Percentiles rank a stretch among this genome's conserved stretches.
These are phyloP conservation scores for Sporisorium scitamineum DNA, from an alignment of 1,284 basidiomycete species.

Conservation along the genomic window DNA sequence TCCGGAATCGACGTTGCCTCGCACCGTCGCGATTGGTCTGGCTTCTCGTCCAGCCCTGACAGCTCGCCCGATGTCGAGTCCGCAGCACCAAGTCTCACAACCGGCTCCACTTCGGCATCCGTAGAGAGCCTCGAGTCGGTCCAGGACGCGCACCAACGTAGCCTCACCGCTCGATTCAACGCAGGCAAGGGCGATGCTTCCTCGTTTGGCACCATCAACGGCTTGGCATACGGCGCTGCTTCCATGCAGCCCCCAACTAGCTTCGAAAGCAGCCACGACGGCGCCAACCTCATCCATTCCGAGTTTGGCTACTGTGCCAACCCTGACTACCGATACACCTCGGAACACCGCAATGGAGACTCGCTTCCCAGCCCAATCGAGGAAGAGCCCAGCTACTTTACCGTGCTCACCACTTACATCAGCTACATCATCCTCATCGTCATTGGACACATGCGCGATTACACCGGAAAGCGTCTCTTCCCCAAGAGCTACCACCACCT, in stretches of 20 bases:
- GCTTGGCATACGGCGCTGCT: constrained; percentile 18
- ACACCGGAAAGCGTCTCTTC: constrained; percentile 87
- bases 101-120: constrained; percentile 60
- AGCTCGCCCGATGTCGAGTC: constrained; percentile 50
- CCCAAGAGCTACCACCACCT: constrained; percentile 80
- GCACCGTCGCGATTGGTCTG: constrained; percentile 26
- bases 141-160: constrained; percentile 50
- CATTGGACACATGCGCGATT: constrained; percentile 93
- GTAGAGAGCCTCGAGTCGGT: constrained; percentile 58
- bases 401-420: constrained; percentile 90
- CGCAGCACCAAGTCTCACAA: constrained; percentile 60
- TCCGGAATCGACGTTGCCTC: constrained; percentile 8
- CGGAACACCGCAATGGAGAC: constrained; percentile 72
- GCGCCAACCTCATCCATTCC: constrained; percentile 73
- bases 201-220: constrained; percentile 11
- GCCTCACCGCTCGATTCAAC: constrained; percentile 25
- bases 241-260: constrained; percentile 41
- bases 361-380: constrained; percentile 71
- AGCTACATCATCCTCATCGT: constrained; percentile 73
- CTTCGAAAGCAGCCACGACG: constrained; percentile 48
- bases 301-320: constrained; percentile 88
- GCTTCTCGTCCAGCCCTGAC: constrained; percentile 25
- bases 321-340: constrained; percentile 77
- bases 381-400: constrained; percentile 84
- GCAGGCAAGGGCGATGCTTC: constrained; percentile 21